phyloP scores from a whole-genome alignment of 768 basidiomycete species.

The Tulasnella sp. region DNA sequence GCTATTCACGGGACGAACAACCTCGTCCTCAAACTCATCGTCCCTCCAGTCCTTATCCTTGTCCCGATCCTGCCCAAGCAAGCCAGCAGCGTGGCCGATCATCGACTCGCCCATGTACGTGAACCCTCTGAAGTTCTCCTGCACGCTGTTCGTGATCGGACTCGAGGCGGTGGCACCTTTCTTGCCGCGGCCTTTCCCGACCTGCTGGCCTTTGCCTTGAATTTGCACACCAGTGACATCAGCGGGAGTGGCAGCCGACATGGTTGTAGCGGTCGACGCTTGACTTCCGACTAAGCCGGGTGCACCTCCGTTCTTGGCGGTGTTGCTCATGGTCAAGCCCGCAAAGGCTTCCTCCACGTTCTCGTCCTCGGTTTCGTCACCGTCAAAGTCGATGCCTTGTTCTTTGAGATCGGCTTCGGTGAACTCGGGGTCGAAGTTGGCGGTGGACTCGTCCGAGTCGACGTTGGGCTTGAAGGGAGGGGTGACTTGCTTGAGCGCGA shows the following conservation, averaged over 20 bases:
- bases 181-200: conserved; percentile 38
- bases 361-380: conserved; percentile 32
- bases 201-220: conserved; percentile 36
- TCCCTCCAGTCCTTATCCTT: conserved; percentile 13
- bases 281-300: conserved; percentile 21
- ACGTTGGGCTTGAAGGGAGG: conserved; percentile 98
- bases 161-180: conserved; percentile 38
- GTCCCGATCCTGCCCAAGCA: conserved; percentile 32
- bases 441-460: conserved; percentile 95
- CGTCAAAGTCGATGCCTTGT: conserved; percentile 36
- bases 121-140: conserved; percentile 96
- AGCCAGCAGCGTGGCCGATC: conserved; percentile 32
- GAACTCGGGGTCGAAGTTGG: conserved; percentile 97
- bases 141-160: conserved; percentile 81
- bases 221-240: conserved; percentile 9
- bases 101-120: conserved; percentile 36
- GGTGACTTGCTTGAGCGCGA: conserved; percentile 78
- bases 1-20: background rate
- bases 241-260: conserved; percentile 15
- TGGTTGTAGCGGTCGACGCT: conserved; percentile 15
- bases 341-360: conserved; percentile 68
- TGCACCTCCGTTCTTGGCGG: conserved; percentile 29
- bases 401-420: conserved; percentile 82
- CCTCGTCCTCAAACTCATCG: background rate
- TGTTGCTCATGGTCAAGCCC: conserved; percentile 43